Evolutionary conservation across 2,329 filamentous ascomycete species (phyloP).

Genomic region (Fusarium heterosporum): DNA sequence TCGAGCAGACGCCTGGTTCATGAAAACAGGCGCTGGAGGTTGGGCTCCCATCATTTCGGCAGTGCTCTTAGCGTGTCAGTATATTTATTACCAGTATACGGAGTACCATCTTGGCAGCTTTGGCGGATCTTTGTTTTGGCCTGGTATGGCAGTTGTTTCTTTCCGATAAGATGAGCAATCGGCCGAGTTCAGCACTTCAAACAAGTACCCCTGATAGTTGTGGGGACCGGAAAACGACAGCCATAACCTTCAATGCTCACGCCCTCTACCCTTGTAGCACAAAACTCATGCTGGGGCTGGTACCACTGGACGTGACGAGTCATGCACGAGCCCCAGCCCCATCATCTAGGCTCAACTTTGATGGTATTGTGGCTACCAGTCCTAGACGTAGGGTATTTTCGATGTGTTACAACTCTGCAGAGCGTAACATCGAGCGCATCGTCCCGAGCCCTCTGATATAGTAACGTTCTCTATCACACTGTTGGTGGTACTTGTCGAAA

Average conservation of each 20-base stretch:
- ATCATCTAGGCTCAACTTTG: constrained; percentile 1
- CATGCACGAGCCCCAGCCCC: constrained; percentile 22
- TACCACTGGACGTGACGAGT: constrained; percentile 20
- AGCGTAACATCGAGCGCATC: background rate
- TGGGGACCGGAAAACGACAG: constrained; percentile 22
- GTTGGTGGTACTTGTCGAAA: background rate
- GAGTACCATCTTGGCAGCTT: background rate
- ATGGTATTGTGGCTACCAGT: constrained; percentile 12
- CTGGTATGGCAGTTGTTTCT: constrained; percentile 4
- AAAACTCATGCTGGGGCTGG: background rate
- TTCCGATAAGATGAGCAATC: constrained; percentile 31
- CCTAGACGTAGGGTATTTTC: constrained; percentile 17
- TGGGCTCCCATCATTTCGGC: background rate
- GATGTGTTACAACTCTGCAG: constrained; percentile 4
- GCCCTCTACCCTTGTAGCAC: constrained; percentile 21
- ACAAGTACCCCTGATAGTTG: constrained; percentile 16
- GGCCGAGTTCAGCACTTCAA: constrained; percentile 30
- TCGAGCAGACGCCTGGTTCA: background rate
- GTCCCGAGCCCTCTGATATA: background rate
- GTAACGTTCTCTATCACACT: background rate
- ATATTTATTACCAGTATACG: background rate
- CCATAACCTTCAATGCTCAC: constrained; percentile 8
- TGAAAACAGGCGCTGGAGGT: background rate
- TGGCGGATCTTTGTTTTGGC: constrained; percentile 8
- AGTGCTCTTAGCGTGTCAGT: constrained; percentile 24